Evolutionary conservation across 176 grass and related monocot species (phyloP), one percentile per base, ranked within the genome.

Genomic region (Triticum urartu): DNA sequence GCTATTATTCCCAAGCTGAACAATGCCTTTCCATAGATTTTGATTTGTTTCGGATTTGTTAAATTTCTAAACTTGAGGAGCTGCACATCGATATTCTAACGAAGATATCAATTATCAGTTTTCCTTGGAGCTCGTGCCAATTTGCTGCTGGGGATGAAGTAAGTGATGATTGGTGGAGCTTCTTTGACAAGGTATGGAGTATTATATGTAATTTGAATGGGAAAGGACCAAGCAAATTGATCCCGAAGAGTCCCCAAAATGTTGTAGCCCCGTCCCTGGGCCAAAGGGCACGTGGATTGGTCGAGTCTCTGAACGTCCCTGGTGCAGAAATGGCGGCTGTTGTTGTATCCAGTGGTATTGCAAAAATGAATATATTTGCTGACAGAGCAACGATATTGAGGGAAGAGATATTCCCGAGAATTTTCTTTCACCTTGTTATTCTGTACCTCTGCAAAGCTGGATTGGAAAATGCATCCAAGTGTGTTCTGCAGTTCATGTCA

Each of bases 311-410:
- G 69, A 98, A 98, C 89, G 94, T 95, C 69, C 96, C 96, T n/a
- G 96, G 93, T 86, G 91, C 96, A 58, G 96, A 98, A 92, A 93
- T 95, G 93, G 96, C 96, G 72, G 93, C 95, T 79, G 95, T 94
- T 72, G 95, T 98, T 89, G 93, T 98, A 75, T 90, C 95, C 61
- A 93, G 95, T 88, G 93, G 95, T 47, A 94, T 98, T 72, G 96
- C 91, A 82, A 98, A 94, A 68, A 65, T 87, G 24, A 95, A 89
- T 68, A 98, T 91, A 89, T 81, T 88, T 81, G 36, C 91, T n/a
- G 96, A 98, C 61, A 95, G 94, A 92, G 96, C 93, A 86, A 98
- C 92, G 88, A 78, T 98, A 72, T 79, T 98, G 78, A 88, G 90
- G 83, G 96, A 84, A 68, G 93, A 98, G 78, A 95, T 78, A 86